Evolutionary conservation across 1,139 yeast species (phyloP).

Genomic region (Sugiyamaella sp.): DNA sequence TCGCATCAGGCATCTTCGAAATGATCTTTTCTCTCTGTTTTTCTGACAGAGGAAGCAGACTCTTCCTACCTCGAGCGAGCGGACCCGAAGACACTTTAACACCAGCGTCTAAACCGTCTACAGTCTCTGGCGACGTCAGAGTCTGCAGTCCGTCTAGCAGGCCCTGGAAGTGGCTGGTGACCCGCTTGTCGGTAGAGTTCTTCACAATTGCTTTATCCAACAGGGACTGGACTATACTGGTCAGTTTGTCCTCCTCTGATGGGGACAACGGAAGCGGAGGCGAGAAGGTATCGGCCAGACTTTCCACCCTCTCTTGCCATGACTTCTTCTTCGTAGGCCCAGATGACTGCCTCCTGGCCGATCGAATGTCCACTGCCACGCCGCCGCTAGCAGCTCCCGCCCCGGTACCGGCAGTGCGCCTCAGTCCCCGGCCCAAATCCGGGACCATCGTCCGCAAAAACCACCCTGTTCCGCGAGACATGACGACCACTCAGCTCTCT

Average conservation of each 20-base stretch:
- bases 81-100: background rate
- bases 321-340: background rate
- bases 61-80: slow-evolving; percentile 13
- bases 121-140: slow-evolving; percentile 15
- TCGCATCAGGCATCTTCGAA: background rate
- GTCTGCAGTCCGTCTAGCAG: slow-evolving; percentile 36
- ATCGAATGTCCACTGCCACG: no score
- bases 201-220: slow-evolving; percentile 27
- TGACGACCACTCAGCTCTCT: no score
- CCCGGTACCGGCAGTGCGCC: no score
- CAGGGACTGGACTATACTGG: slow-evolving; percentile 28
- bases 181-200: slow-evolving; percentile 29
- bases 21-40: slow-evolving; percentile 19
- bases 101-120: background rate
- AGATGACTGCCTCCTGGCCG: background rate
- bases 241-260: slow-evolving; percentile 31
- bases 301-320: slow-evolving; percentile 24
- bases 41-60: slow-evolving; percentile 17
- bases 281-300: slow-evolving; percentile 31
- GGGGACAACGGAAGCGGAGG: slow-evolving; percentile 32
- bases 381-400: no score
- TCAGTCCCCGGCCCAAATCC: no score
- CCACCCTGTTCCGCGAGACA: no score
- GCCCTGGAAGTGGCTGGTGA: slow-evolving; percentile 35
- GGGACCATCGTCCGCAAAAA: no score